phyloP scores from a whole-genome alignment of 2,329 filamentous ascomycete species.

The Calonectria hawksworthii region DNA sequence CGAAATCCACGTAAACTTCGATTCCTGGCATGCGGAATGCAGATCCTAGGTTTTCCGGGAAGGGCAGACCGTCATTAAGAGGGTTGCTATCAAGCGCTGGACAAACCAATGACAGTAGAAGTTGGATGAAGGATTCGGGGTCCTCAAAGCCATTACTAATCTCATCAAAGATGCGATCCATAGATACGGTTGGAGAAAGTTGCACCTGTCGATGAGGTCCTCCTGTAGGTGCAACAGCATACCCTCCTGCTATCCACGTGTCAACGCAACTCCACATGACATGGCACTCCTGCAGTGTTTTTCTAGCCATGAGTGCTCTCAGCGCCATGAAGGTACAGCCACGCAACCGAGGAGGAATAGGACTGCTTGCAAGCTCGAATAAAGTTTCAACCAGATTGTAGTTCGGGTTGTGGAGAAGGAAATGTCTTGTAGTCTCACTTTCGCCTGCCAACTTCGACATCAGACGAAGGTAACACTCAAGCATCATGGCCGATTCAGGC shows the following conservation, averaged over 20 bases:
- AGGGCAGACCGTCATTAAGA: constrained; percentile 83
- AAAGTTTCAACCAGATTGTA: constrained; percentile 81
- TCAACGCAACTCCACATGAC: constrained; percentile 87
- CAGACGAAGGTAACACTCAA: constrained; percentile 92
- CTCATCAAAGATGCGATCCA: constrained; percentile 79
- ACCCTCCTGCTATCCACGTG: constrained; percentile 79
- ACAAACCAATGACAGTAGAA: constrained; percentile 79
- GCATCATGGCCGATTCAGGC: constrained; percentile 95
- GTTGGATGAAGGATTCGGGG: constrained; percentile 83
- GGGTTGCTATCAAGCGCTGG: constrained; percentile 73
- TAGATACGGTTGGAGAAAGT: constrained; percentile 56
- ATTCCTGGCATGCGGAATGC: constrained; percentile 85
- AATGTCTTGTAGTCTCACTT: constrained; percentile 79
- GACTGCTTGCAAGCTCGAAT: constrained; percentile 83
- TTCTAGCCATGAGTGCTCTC: constrained; percentile 81
- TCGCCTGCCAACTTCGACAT: constrained; percentile 85
- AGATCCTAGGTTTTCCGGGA: constrained; percentile 87
- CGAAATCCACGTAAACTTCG: constrained; percentile 93
- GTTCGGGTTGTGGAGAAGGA: constrained; percentile 75
- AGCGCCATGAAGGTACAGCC: constrained; percentile 88
- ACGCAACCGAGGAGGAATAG: constrained; percentile 81
- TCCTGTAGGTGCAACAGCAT: constrained; percentile 53
- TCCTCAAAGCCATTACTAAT: constrained; percentile 87
- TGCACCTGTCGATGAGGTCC: constrained; percentile 51
- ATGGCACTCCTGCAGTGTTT: constrained; percentile 75